Evolutionary conservation across 139 green algal genomes (phyloP).

Genomic region (Deuterostichococcus epilithicus): DNA sequence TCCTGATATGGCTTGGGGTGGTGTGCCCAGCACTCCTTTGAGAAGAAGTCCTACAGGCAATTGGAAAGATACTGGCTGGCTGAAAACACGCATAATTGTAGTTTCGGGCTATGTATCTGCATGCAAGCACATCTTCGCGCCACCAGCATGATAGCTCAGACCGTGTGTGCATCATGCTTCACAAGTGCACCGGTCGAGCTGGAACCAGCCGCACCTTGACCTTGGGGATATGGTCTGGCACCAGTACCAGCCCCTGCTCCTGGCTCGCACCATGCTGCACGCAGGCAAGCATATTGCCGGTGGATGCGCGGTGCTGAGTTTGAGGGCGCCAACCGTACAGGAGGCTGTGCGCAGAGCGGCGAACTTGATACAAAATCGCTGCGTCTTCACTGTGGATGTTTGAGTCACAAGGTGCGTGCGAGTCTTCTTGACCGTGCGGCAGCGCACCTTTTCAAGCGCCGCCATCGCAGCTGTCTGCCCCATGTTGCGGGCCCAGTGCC

Average conservation of each 20-base stretch:
- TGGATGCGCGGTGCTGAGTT: not conserved
- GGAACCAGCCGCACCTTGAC: slow-evolving; percentile 62
- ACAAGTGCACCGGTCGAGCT: not conserved
- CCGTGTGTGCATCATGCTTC: not conserved
- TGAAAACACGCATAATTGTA: not conserved
- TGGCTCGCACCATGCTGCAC: slow-evolving; percentile 68
- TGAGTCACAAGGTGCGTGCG: not conserved
- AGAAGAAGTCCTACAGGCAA: slow-evolving; percentile 79
- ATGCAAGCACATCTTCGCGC: not conserved
- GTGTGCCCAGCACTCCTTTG: slow-evolving; percentile 81
- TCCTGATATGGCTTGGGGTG: slow-evolving; percentile 87
- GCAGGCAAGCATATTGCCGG: not conserved
- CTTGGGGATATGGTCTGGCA: slow-evolving; percentile 92
- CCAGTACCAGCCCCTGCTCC: slow-evolving; percentile 78
- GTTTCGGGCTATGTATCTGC: not conserved
- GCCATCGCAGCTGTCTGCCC: slow-evolving; percentile 63
- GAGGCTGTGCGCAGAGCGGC: not conserved
- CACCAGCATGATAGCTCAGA: too few relatives aligned
- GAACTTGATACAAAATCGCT: not conserved
- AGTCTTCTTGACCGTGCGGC: not conserved
- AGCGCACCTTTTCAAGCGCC: slow-evolving; percentile 67
- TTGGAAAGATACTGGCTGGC: not conserved
- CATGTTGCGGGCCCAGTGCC: slow-evolving; percentile 84
- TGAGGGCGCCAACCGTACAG: not conserved
- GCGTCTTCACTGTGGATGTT: not conserved